A percentile compares a stretch with the other conserved stretches of the same genome.
phyloP scores from a whole-genome alignment of 306 rosid genomes.

The Dalbergia oliveri region DNA sequence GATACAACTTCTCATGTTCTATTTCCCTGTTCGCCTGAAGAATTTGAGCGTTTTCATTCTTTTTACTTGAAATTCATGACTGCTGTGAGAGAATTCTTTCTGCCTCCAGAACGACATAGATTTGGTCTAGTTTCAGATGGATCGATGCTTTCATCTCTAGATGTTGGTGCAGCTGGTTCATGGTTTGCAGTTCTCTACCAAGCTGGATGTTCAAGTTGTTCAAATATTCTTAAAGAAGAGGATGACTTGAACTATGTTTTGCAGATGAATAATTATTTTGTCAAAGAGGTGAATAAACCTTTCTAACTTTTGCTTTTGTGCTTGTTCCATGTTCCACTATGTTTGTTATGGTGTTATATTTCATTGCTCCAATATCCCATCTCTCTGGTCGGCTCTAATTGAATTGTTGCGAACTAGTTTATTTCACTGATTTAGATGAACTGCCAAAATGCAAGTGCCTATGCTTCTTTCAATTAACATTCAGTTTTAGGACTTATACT shows the following conservation, averaged over 20 bases:
- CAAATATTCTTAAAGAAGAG: slow-evolving; percentile 72
- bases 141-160: slow-evolving; percentile 82
- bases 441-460: slow-evolving; percentile 5
- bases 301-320: slow-evolving; percentile 24
- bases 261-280: slow-evolving; percentile 60
- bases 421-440: slow-evolving; percentile 16
- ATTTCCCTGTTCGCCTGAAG: slow-evolving; percentile 67
- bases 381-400: background rate
- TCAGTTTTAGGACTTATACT: slow-evolving; percentile 35
- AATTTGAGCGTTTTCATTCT: slow-evolving; percentile 70
- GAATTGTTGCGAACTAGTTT: slow-evolving; percentile 29
- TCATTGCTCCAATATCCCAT: background rate
- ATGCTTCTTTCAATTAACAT: slow-evolving; percentile 26
- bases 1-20: slow-evolving; percentile 42
- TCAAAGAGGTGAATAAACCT: slow-evolving; percentile 72
- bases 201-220: slow-evolving; percentile 79
- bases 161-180: slow-evolving; percentile 71
- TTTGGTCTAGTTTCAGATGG: slow-evolving; percentile 78
- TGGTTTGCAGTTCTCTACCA: slow-evolving; percentile 78
- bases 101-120: slow-evolving; percentile 74
- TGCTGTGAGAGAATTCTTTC: slow-evolving; percentile 72
- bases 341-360: slow-evolving; percentile 24
- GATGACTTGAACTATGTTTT: slow-evolving; percentile 67
- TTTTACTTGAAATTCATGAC: slow-evolving; percentile 76
- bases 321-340: slow-evolving; percentile 8